Base-by-base conservation (phyloP, 2,329 filamentous ascomycete genomes). In the Periconia macrospinosa region DNA sequence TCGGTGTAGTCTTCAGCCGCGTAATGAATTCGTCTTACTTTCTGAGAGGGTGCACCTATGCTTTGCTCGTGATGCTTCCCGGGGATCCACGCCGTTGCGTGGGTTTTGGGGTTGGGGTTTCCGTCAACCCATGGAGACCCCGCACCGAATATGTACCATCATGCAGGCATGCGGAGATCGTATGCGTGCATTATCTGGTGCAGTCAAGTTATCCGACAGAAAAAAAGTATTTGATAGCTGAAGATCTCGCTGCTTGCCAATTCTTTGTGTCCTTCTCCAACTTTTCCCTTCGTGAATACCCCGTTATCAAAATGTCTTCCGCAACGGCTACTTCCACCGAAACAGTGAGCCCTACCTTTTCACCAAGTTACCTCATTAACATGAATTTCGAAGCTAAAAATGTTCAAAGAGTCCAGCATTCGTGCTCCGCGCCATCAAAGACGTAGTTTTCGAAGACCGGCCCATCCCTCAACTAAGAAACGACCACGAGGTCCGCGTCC, bases 1-100 rank as follows among this genome's bases (percentile, higher is more conserved):
- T 84, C 81, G 70, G 89, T 85, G 77, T 92, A 92, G n/a, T 80
- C 85, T 80, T 92, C 89, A 45, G 88, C 88, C 72, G 89, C 65
- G 20, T 62, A 65, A 50, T 74, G 71, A 23, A 68, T n/a, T 37
- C 11, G 11, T 13, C 33, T 3, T 37, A 10, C 33, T 37, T 35
- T 47, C 49, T 43, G 49, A 47, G 49, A 33, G 49, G 49, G 49
- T 52, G 37, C 49, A 35, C 49, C 49, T 35, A 6, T 45, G 19
- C 43, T 8, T 37, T 17, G 42, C 27, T 17, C 49, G 41, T 18
- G 19, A 19, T 43, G 41, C 11, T 23, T 43, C 7, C 23, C 43
- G 43, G 43, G 23, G 43, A 13, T 45, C 49, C 35, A 41, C 20
- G n/a, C 40, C 20, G 43, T 43, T 3, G 23, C 5, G 23, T 37